Evolutionary conservation across 768 basidiomycete genomes (phyloP), one percentile per base, ranked within the genome.

Genomic region (Hortiboletus flavorubellus): DNA sequence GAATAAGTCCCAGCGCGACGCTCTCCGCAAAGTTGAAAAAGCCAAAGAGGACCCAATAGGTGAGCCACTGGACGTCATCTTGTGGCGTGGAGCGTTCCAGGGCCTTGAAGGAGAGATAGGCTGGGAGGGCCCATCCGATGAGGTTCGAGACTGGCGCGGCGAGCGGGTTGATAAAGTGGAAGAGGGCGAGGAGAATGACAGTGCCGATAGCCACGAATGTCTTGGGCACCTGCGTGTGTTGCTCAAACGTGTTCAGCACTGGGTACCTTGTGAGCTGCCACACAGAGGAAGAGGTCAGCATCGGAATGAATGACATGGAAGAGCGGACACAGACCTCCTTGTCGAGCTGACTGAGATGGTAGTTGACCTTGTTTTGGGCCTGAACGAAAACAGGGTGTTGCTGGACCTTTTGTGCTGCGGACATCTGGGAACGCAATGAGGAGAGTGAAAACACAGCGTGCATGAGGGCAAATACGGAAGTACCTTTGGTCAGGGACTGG

Each of bases 1-100:
- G 85, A 56, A 97, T 82, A 57, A 89, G 56, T 49, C 89, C 83
- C 59, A 91, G 78, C 49, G 90, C 91, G 63, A 96, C 80, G 66
- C 83, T 87, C 76, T 98, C 96, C 56, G 91, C 65, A 75, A 97
- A 91, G 78, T 89, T 96, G 82, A 97, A 87, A 73, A 86, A 89
- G 51, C 93, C 93, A 64, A 97, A 95, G 51, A 96, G 82, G 68
- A 91, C 81, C 96, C 96, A 98, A 80, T 98, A 98, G 3, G 95
- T 96, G 67, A 98, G 80, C 94, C 94, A 98, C 75, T 97, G 94
- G 65, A 89, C 79, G 73, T 96, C 91, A 62, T 96, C 93, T 62
- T 86, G 80, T 55, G 85, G 78, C 3, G 82, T 79, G n/a, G 92
- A 91, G 5, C 81, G 74, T 73, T 98, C 96, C 68, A 99, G 84